Conservation (phyloP, 73 alveolate species). For the Uronychia setigera region DNA sequence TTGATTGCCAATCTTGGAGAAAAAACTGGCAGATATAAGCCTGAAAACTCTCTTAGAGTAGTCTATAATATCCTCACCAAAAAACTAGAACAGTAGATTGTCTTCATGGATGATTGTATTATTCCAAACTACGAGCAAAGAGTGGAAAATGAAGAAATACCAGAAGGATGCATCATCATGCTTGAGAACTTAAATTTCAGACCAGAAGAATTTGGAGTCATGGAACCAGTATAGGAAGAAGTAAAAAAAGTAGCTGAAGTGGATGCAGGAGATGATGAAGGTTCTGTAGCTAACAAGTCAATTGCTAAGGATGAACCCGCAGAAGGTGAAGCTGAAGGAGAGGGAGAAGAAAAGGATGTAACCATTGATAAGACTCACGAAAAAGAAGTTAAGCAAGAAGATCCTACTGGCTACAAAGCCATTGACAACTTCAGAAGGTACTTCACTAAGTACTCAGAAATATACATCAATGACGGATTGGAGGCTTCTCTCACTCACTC, state of each 20-base stretch:
- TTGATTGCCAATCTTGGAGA: conserved; percentile 63
- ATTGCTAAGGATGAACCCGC: conserved; percentile 13
- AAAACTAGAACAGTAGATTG: conserved; percentile 59
- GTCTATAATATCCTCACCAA: conserved; percentile 32
- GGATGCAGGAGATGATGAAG: conserved; percentile 53
- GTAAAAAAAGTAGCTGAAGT: conserved; percentile 45
- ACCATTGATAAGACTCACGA: conserved; percentile 5
- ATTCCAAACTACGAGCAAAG: conserved; percentile 58
- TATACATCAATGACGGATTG: conserved; percentile 64
- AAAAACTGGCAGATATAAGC: conserved; percentile 52
- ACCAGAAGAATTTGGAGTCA: conserved; percentile 72
- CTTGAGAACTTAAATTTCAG: conserved; percentile 68
- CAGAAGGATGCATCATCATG: conserved; percentile 55
- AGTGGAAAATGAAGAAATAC: conserved; percentile 67
- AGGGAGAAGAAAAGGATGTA: conserved; percentile 51
- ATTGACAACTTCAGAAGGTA: conserved; percentile 41
- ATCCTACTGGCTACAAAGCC: conserved; percentile 24
- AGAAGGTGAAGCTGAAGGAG: conserved; percentile 50
- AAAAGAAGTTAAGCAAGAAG: conserved; percentile 3
- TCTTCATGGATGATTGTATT: conserved; percentile 55
- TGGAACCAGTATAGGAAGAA: conserved; percentile 58
- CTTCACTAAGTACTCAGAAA: conserved; percentile 51
- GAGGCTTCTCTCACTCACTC: conserved; percentile 41
- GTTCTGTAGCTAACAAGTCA: conserved; percentile 25
- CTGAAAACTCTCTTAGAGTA: conserved; percentile 56